Conservation (phyloP, 208 protist genomes). For the Wallacemonas collosoma region DNA sequence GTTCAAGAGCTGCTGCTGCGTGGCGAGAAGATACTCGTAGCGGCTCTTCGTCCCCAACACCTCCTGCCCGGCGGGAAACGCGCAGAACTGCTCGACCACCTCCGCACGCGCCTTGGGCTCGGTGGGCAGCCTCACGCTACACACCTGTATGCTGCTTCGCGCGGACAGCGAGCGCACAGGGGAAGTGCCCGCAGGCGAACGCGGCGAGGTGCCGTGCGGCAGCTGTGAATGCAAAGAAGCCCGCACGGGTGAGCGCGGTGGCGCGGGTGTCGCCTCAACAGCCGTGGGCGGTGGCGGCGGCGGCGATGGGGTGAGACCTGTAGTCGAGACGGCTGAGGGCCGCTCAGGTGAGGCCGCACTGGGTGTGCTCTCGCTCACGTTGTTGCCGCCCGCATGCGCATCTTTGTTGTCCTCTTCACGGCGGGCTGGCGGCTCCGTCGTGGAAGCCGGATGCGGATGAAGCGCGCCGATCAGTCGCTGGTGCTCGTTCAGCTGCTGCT, state of each 20-base stretch:
- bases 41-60: conserved; percentile 71
- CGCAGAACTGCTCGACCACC: conserved; percentile 66
- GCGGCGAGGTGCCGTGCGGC: not conserved
- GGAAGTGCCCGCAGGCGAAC: not conserved
- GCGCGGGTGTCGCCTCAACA: not conserved
- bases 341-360: too few species aligned
- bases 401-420: too few species aligned
- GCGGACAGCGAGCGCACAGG: not conserved
- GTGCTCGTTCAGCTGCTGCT: conserved; percentile 39
- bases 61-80: conserved; percentile 40
- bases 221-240: not conserved
- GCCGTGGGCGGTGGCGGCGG: not conserved
- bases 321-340: not conserved
- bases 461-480: conserved; percentile 14
- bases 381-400: too few species aligned
- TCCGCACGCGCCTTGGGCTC: conserved; percentile 52
- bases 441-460: too few species aligned
- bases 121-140: conserved; percentile 62
- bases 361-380: too few species aligned
- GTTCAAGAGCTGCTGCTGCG: conserved; percentile 48
- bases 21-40: conserved; percentile 45
- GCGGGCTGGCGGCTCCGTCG: too few species aligned
- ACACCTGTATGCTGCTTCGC: conserved; percentile 55
- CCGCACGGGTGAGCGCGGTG: not conserved
- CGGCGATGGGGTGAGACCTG: not conserved